phyloP scores from a whole-genome alignment of 768 basidiomycete genomes.

The Amanita polypyramis region DNA sequence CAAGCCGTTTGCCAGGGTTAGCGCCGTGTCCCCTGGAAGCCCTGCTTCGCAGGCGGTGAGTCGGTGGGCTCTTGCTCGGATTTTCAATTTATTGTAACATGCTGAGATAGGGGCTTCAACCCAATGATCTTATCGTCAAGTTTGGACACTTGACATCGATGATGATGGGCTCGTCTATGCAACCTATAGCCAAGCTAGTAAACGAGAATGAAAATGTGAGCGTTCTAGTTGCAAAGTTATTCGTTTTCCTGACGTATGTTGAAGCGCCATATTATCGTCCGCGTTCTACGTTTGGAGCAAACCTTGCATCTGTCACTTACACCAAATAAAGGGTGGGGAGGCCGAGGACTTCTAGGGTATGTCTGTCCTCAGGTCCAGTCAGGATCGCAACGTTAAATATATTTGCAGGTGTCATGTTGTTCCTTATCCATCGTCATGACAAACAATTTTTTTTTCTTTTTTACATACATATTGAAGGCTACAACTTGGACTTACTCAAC shows the following conservation, averaged over 20 bases:
- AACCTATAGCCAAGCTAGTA: slow-evolving; percentile 67
- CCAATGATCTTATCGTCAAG: slow-evolving; percentile 61
- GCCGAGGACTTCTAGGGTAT: slow-evolving; percentile 76
- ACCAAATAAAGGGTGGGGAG: slow-evolving; percentile 77
- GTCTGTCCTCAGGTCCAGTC: slow-evolving; percentile 14
- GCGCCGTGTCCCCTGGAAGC: slow-evolving; percentile 69
- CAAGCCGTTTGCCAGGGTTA: slow-evolving; percentile 70
- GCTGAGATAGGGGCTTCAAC: slow-evolving; percentile 47
- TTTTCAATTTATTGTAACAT: slow-evolving; percentile 1
- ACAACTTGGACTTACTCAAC: slow-evolving; percentile 15
- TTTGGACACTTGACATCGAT: slow-evolving; percentile 54
- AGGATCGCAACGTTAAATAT: neutral
- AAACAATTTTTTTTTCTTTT: too few species aligned
- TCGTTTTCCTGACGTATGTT: neutral
- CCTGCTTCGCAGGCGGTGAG: slow-evolving; percentile 76
- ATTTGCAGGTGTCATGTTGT: slow-evolving; percentile 49
- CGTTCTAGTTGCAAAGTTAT: neutral
- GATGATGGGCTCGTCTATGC: slow-evolving; percentile 45
- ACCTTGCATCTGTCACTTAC: slow-evolving; percentile 43
- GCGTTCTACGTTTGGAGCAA: slow-evolving; percentile 42
- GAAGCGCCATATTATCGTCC: slow-evolving; percentile 50
- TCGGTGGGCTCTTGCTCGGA: neutral
- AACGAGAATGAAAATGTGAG: slow-evolving; percentile 70
- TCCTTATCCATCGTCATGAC: slow-evolving; percentile 26
- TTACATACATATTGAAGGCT: slow-evolving; percentile 7